Base-by-base conservation (phyloP, 352 stramenopile species). In the Lagenidium giganteum region DNA sequence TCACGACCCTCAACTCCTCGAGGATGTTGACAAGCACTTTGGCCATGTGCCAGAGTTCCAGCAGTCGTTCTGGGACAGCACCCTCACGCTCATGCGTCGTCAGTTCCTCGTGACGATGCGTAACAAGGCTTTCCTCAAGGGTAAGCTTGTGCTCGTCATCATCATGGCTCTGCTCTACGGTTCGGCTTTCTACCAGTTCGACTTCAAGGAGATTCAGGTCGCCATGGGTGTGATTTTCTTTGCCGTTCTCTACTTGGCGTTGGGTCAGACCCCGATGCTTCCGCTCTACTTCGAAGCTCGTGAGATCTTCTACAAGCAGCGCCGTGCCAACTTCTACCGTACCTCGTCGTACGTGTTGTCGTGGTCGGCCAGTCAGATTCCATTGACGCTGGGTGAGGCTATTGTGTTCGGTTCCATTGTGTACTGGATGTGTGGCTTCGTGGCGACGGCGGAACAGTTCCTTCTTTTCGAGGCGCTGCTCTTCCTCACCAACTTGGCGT, bases 1-100 rank as follows among this genome's bases (percentile, higher is more conserved):
- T 11, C 96, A 96, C 58, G 87, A 97, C 56, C 71, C 96, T 22
- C 38, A 93, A 1, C 77, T 95, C 17, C 33, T 97, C 16, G 38
- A 96, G 18, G 73, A 84, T 51, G 54, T 85, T 24, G 84, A 47
- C 1, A 26, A 48, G 12, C 45, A 59, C 39, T 3, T 58, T 4
- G 28, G 21, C 23, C 13, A 30, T 4, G 21, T 53, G 11, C 25
- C 33, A 2, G 40, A 42, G 16, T 55, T 55, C 38, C 38, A 48
- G 9, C 47, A 55, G 47, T n/a, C 29, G 8, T 55, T 55, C 38
- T 49, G 41, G 49, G 38, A 1, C 0, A 56, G 42, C 33, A 40
- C 31, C 1, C 11, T 27, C 14, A 47, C 42, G 25, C 35, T 52
- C 20, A 40, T 66, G 42, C 20, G 30, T 3, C 68, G 83, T 5